These are phyloP conservation scores for Basidiobolus meristosporus DNA, from an alignment of 371 early-diverging fungal genomes.

Conservation along the genomic window DNA sequence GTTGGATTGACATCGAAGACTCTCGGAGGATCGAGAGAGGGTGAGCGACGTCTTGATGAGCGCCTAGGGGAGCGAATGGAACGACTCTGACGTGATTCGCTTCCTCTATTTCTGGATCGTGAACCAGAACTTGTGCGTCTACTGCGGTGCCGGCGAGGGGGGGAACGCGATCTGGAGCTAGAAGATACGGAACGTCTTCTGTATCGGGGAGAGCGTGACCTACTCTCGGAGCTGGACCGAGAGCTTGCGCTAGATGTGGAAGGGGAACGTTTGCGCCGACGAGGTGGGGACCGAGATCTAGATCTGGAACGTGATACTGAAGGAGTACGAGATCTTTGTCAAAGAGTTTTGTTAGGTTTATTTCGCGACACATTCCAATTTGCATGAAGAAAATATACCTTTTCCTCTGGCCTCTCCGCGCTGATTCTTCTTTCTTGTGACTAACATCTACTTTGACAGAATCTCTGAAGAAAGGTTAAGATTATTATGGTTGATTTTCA, in stretches of 20 bases:
- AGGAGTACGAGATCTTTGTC: too few relatives aligned
- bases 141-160: not conserved
- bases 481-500: too few relatives aligned
- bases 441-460: too few relatives aligned
- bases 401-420: too few relatives aligned
- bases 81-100: not conserved
- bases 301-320: slow-evolving; percentile 6
- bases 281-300: slow-evolving; percentile 6
- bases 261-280: not conserved
- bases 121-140: slow-evolving; percentile 1
- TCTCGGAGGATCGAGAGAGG: slow-evolving; percentile 1
- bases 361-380: too few relatives aligned
- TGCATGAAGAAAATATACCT: too few relatives aligned
- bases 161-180: not conserved
- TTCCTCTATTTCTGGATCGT: not conserved
- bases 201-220: too few relatives aligned
- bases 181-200: not conserved
- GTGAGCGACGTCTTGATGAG: slow-evolving; percentile 1
- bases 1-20: slow-evolving; percentile 6
- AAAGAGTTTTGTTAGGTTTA: too few relatives aligned
- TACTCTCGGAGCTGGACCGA: too few relatives aligned
- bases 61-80: not conserved
- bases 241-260: not conserved
- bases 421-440: too few relatives aligned
- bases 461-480: too few relatives aligned